Base-by-base conservation (phyloP, 2,329 filamentous ascomycete genomes). In the Arachnomyces sp. region DNA sequence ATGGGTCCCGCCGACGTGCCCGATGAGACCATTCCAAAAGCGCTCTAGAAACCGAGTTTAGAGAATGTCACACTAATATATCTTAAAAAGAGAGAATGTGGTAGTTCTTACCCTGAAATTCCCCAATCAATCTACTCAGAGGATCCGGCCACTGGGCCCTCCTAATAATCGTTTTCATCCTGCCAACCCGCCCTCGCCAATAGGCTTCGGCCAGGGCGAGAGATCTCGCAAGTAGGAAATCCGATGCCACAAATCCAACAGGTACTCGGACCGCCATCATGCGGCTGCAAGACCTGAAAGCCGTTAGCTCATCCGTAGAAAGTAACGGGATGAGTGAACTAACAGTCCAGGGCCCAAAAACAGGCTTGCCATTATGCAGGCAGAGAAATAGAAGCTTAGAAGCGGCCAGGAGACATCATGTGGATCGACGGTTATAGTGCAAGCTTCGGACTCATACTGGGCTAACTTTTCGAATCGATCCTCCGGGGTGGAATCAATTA, bases 241-340 rank as follows among this genome's bases (percentile, higher is more conserved):
- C 59, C 12, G 48, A 46, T 28, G 54, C 45, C 13, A 53, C 39
- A 13, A 66, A 38, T 1, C 43, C 43, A 35, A 47, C 47, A 1
- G 63, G 64, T 39, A 65, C 53, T 37, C 64, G 55, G 31, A 58
- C 49, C 4, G 55, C 61, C 42, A 65, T 47, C 31, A 60, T 55
- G n/a, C 60, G 63, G 38, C 64, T 62, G 58, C 66, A 64, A 34
- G 53, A 47, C 39, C 63, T 64, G 34, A 25, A 5, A 25, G 5
- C 20, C 39, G 34, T 46, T 18, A 28, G 18, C 6, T 25, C 8
- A 16, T 45, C 25, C 20, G 20, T 9, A 25, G 20, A 9, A 25
- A 25, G 20, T 5, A 25, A 25, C 20, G 20, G 20, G 5, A 9
- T 25, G 9, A 9, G 20, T 25, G 20, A 25, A 25, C 20, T 9